Percentiles rank a stretch among this genome's conserved stretches.
phyloP scores from a whole-genome alignment of 75 land plant species.

The Isoetes taiwanensis region DNA sequence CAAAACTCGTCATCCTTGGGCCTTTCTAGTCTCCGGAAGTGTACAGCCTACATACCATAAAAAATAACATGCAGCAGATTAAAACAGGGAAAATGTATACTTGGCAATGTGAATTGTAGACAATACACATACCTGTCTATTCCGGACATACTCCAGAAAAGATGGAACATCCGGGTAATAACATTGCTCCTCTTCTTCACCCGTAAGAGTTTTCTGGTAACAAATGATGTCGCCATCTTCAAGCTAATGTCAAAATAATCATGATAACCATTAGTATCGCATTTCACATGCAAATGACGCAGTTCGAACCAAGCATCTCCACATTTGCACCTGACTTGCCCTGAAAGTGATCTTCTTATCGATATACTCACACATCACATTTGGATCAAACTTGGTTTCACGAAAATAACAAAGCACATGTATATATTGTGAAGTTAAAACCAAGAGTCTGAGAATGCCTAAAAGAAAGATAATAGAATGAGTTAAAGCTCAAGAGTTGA shows the following conservation, averaged over 20 bases:
- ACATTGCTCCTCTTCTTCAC: constrained; percentile 37
- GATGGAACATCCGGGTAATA: constrained; percentile 91
- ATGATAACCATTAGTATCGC: not conserved
- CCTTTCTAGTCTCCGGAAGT: constrained; percentile 71
- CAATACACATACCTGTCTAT: constrained; percentile 59
- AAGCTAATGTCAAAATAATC: constrained; percentile 33
- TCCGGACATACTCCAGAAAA: constrained; percentile 86
- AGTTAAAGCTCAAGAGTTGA: too few relatives aligned
- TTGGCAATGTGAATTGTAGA: too few relatives aligned
- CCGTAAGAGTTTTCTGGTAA: constrained; percentile 51
- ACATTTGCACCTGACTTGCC: constrained; percentile 51
- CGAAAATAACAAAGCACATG: too few relatives aligned
- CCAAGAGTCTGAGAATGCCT: too few relatives aligned
- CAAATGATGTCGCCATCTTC: constrained; percentile 98
- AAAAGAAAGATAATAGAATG: too few relatives aligned
- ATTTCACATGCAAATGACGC: too few relatives aligned
- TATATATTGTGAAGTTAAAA: too few relatives aligned
- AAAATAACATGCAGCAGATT: too few relatives aligned
- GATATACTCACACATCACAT: constrained; percentile 90
- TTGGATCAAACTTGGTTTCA: constrained; percentile 97
- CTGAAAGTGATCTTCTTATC: constrained; percentile 64
- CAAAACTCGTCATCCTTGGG: constrained; percentile 98
- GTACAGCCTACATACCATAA: constrained; percentile 61
- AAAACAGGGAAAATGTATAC: too few relatives aligned
- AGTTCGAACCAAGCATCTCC: too few relatives aligned